Evolutionary conservation across 192 early-diverging fungal species (phyloP).

Genomic region (Umbelopsis sp.): DNA sequence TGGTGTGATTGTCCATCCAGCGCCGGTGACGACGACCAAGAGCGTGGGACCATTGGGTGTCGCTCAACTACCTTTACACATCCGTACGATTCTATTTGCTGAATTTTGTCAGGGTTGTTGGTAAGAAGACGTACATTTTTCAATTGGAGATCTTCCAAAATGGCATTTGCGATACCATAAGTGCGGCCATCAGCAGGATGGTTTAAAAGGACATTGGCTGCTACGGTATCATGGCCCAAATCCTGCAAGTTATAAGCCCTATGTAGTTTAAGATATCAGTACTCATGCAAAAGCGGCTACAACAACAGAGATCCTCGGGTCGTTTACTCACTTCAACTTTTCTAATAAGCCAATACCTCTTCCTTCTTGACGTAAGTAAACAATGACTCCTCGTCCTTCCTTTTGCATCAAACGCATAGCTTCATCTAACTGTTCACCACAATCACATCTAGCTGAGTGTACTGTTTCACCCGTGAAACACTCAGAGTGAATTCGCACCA

Average conservation of each 20-base stretch:
- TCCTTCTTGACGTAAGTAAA: constrained; percentile 96
- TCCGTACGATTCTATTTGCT: constrained; percentile 69
- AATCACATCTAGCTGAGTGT: constrained; percentile 90
- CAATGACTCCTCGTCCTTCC: constrained; percentile 88
- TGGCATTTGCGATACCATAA: constrained; percentile 87
- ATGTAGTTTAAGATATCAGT: neutral
- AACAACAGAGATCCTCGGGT: neutral
- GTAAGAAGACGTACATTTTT: constrained; percentile 81
- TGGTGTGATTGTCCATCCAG: constrained; percentile 24
- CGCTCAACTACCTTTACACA: constrained; percentile 78
- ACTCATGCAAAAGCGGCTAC: neutral
- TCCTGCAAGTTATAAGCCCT: constrained; percentile 98
- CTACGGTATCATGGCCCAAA: constrained; percentile 91
- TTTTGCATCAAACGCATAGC: constrained; percentile 87
- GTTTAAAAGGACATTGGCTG: constrained; percentile 87
- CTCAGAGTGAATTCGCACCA: constrained; percentile 94
- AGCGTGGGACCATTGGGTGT: constrained; percentile 88
- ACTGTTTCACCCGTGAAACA: constrained; percentile 98
- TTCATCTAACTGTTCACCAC: constrained; percentile 91
- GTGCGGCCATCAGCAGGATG: constrained; percentile 94
- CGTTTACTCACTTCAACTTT: constrained; percentile 75
- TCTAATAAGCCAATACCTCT: constrained; percentile 93
- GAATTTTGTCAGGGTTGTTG: constrained; percentile 96
- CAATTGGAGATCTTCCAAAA: constrained; percentile 80
- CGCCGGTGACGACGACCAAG: constrained; percentile 63